Conservation (phyloP, 139 green algal genomes). For the Trebouxia sp. region DNA sequence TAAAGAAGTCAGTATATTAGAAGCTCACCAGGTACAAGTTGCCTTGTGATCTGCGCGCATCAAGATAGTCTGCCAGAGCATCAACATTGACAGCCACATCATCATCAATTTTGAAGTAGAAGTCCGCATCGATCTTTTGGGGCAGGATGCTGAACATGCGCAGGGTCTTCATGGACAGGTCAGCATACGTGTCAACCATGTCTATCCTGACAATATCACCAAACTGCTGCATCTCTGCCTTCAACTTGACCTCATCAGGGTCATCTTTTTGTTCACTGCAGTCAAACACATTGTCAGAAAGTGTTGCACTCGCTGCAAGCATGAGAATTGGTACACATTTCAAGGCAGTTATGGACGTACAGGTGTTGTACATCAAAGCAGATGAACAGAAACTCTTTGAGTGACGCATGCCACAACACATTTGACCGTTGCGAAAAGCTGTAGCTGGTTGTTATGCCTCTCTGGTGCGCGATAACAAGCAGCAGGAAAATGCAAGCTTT, state of each 20-base stretch:
- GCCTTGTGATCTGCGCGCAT: conserved; percentile 42
- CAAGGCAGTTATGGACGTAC: too few relatives aligned
- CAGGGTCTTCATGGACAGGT: conserved; percentile 64
- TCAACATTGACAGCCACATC: conserved; percentile 62
- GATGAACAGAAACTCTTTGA: too few relatives aligned
- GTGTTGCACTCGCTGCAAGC: too few relatives aligned
- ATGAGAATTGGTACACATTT: too few relatives aligned
- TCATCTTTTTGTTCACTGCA: conserved; percentile 49
- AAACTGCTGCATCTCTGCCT: conserved; percentile 44
- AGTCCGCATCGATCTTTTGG: conserved; percentile 56
- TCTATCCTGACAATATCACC: conserved; percentile 58
- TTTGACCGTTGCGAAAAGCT: too few relatives aligned
- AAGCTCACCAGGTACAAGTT: conserved; percentile 66
- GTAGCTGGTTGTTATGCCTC: too few relatives aligned
- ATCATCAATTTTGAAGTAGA: conserved; percentile 77
- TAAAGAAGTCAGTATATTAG: neutral
- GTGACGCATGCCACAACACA: too few relatives aligned
- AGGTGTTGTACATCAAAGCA: too few relatives aligned
- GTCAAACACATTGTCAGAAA: neutral
- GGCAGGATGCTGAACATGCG: conserved; percentile 52
- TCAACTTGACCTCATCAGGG: conserved; percentile 36
- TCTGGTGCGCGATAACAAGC: too few relatives aligned
- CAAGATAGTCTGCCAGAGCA: conserved; percentile 49
- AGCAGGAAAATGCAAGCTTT: neutral
- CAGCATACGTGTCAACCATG: conserved; percentile 55